These are phyloP conservation scores for Talaromyces wortmannii DNA, from an alignment of 495 filamentous ascomycete genomes.

Conservation along the genomic window DNA sequence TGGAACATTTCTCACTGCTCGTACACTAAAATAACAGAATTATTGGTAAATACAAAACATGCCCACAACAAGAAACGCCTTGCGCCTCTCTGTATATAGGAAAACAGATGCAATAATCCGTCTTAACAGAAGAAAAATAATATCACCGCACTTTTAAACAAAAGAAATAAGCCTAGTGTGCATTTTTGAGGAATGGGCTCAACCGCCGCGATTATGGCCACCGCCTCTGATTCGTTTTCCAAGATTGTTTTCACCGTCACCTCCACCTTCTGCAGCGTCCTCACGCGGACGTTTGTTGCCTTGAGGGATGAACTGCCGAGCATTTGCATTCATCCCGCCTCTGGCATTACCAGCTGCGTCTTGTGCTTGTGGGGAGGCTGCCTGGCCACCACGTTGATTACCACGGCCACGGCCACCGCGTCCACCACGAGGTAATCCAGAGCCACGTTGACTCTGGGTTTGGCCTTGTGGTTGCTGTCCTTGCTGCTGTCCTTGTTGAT, in stretches of 20 bases:
- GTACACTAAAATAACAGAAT: no score
- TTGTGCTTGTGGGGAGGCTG: slow-evolving; percentile 21
- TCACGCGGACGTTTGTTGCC: slow-evolving; percentile 62
- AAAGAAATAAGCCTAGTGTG: slow-evolving; percentile 3
- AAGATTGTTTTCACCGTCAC: slow-evolving; percentile 26
- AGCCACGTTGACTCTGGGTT: slow-evolving; percentile 23
- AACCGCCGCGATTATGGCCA: slow-evolving; percentile 29
- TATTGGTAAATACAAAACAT: background rate
- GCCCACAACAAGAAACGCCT: background rate
- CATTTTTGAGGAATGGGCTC: slow-evolving; percentile 5
- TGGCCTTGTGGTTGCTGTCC: slow-evolving; percentile 13
- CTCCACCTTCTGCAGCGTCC: slow-evolving; percentile 44
- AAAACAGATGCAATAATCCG: background rate
- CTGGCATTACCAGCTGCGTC: slow-evolving; percentile 24
- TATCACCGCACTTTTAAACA: slow-evolving; percentile 2
- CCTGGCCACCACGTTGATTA: slow-evolving; percentile 25
- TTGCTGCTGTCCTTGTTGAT: slow-evolving; percentile 6
- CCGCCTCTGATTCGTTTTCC: slow-evolving; percentile 51
- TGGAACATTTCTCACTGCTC: no score
- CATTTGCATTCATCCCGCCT: slow-evolving; percentile 43
- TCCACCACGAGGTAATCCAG: slow-evolving; percentile 40
- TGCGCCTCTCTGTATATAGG: background rate
- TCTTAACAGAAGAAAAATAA: background rate
- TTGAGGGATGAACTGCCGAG: slow-evolving; percentile 53
- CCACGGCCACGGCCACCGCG: slow-evolving; percentile 40